Evolutionary conservation across 1,139 yeast genomes (phyloP).

Genomic region (Nematodospora anomalae): DNA sequence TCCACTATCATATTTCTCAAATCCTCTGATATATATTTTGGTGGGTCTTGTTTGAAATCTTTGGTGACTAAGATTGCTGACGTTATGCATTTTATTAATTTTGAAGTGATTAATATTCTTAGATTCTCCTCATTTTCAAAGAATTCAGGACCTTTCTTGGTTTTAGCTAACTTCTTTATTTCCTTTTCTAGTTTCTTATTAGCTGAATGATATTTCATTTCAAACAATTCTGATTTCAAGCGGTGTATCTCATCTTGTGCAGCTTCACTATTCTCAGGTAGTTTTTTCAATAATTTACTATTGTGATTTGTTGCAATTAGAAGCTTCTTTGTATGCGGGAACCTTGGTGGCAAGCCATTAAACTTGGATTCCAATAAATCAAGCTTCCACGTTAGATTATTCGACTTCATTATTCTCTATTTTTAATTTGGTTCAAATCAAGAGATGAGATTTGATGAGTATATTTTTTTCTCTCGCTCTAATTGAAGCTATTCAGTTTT

Average conservation of each 20-base stretch:
- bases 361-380: conserved; percentile 54
- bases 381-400: conserved; percentile 43
- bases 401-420: conserved; percentile 10
- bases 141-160: conserved; percentile 22
- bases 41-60: conserved; percentile 31
- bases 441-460: conserved; percentile 7
- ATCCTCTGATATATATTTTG: conserved; percentile 31
- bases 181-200: conserved; percentile 41
- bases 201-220: conserved; percentile 52
- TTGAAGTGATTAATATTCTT: conserved; percentile 31
- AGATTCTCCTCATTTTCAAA: conserved; percentile 21
- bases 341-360: conserved; percentile 48
- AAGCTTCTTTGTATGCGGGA: conserved; percentile 51
- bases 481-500: conserved; percentile 4
- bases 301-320: conserved; percentile 46
- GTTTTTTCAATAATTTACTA: conserved; percentile 42
- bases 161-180: conserved; percentile 30
- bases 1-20: conserved; percentile 25
- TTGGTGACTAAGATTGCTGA: conserved; percentile 27
- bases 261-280: conserved; percentile 39
- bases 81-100: conserved; percentile 31
- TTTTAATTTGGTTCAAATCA: background rate
- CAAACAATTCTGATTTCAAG: conserved; percentile 47
- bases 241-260: conserved; percentile 45
- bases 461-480: conserved; percentile 4